phyloP scores from a whole-genome alignment of 106 monocot genomes.

The Dendrobium officinale region DNA sequence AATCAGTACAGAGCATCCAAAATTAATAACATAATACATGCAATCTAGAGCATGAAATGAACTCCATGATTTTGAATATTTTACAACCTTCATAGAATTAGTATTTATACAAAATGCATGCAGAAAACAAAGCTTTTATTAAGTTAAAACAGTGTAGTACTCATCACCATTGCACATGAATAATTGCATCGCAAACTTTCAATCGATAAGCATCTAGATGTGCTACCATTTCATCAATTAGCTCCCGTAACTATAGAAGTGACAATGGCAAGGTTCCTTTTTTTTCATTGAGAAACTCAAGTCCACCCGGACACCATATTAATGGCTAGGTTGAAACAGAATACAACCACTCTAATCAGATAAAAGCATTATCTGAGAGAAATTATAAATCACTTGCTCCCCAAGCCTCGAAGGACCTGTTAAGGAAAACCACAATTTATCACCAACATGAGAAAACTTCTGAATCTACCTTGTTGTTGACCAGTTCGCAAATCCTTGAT shows the following conservation, averaged over 20 bases:
- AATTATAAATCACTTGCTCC: slow-evolving; percentile 27
- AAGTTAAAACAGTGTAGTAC: slow-evolving; percentile 11
- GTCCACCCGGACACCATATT: background rate
- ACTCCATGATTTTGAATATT: background rate
- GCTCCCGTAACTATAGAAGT: slow-evolving; percentile 16
- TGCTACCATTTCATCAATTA: slow-evolving; percentile 23
- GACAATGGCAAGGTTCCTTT: background rate
- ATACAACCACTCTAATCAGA: slow-evolving; percentile 28
- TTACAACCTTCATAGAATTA: slow-evolving; percentile 1
- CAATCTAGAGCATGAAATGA: slow-evolving; percentile 6
- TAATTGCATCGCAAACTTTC: slow-evolving; percentile 8
- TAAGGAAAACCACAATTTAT: slow-evolving; percentile 28
- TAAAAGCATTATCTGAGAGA: slow-evolving; percentile 37
- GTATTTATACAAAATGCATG: slow-evolving; percentile 2
- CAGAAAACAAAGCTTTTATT: background rate
- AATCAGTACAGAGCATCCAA: slow-evolving; percentile 19
- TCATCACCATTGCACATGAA: slow-evolving; percentile 6
- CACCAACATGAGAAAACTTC: slow-evolving; percentile 10
- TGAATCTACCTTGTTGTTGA: slow-evolving; percentile 78
- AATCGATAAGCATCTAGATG: slow-evolving; percentile 21
- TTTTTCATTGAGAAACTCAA: background rate
- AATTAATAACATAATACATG: background rate
- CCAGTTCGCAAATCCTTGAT: slow-evolving; percentile 92
- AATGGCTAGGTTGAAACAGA: slow-evolving; percentile 24
- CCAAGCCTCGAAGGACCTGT: slow-evolving; percentile 54